These are phyloP conservation scores for Talaromyces sp. DNA, from an alignment of 2,329 filamentous ascomycete species.

Conservation along the genomic window DNA sequence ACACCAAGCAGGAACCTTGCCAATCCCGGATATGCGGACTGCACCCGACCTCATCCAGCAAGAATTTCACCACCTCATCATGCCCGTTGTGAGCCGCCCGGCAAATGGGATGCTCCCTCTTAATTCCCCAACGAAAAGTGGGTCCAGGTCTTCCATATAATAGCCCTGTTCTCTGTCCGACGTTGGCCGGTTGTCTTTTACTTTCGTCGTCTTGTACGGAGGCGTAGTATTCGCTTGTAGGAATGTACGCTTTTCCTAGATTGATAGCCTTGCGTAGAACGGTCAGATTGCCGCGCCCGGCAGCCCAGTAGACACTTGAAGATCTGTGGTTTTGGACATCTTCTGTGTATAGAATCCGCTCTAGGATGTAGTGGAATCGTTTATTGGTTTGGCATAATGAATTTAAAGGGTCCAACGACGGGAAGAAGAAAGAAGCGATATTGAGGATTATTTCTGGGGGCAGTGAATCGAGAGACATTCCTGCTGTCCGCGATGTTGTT, in stretches of 20 bases:
- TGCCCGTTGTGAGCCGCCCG: neutral
- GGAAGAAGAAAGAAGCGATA: neutral
- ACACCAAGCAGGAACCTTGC: neutral
- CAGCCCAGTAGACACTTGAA: conserved; percentile 1
- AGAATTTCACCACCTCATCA: conserved; percentile 1
- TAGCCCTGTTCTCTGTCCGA: neutral
- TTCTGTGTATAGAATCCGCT: neutral
- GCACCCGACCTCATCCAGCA: conserved; percentile 1
- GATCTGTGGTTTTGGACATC: neutral
- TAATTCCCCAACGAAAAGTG: neutral
- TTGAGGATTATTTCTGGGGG: neutral
- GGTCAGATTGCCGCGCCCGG: neutral
- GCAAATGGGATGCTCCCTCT: neutral
- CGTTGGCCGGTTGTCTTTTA: neutral
- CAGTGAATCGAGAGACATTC: neutral
- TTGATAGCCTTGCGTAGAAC: neutral
- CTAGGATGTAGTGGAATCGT: neutral
- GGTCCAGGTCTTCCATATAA: neutral
- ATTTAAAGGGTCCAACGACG: neutral
- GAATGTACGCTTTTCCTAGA: neutral
- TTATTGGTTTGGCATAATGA: neutral
- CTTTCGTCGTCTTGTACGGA: neutral
- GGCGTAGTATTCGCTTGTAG: conserved; percentile 1
- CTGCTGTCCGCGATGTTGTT: neutral
- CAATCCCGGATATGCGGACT: conserved; percentile 5